Percentiles rank a stretch among this genome's conserved stretches.
Evolutionary conservation across 2,329 filamentous ascomycete genomes (phyloP).

Genomic region (Aspergillus ruber): DNA sequence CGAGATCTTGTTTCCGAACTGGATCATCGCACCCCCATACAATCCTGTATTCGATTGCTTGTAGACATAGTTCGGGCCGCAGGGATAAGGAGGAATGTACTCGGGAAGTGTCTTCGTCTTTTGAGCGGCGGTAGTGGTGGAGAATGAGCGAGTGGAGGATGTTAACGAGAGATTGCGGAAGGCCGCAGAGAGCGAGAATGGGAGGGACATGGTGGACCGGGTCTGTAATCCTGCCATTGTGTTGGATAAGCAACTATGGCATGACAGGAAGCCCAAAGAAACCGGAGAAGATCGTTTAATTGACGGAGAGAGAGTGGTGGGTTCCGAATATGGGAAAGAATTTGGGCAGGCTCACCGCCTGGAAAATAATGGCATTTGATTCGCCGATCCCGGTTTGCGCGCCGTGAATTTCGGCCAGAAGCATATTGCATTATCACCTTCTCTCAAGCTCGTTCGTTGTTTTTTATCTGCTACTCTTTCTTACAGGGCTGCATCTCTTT

Average conservation of each 20-base stretch:
- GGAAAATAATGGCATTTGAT: conserved; percentile 18
- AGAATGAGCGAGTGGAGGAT: conserved; percentile 32
- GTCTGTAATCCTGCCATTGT: conserved; percentile 27
- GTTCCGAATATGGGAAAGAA: conserved; percentile 9
- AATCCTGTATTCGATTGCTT: conserved; percentile 44
- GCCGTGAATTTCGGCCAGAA: conserved; percentile 29
- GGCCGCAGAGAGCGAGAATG: conserved; percentile 30
- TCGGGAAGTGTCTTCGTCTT: conserved; percentile 28
- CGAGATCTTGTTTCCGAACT: conserved; percentile 47
- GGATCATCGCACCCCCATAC: conserved; percentile 41
- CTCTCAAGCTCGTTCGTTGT: background rate
- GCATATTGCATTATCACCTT: conserved; percentile 7
- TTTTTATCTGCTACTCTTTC: background rate
- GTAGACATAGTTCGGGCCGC: conserved; percentile 37
- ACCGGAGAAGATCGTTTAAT: background rate
- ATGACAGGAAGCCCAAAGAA: conserved; percentile 9
- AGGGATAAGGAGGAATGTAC: conserved; percentile 42
- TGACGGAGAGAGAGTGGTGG: background rate
- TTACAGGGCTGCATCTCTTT: conserved; percentile 5
- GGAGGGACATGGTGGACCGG: conserved; percentile 24
- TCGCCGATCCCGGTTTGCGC: conserved; percentile 23
- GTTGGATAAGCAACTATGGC: conserved; percentile 6
- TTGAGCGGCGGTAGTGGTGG: conserved; percentile 28
- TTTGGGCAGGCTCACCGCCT: conserved; percentile 29
- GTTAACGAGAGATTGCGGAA: conserved; percentile 35